Evolutionary conservation across 176 grass and related monocot species (phyloP).

Genomic region (Oryza punctata): DNA sequence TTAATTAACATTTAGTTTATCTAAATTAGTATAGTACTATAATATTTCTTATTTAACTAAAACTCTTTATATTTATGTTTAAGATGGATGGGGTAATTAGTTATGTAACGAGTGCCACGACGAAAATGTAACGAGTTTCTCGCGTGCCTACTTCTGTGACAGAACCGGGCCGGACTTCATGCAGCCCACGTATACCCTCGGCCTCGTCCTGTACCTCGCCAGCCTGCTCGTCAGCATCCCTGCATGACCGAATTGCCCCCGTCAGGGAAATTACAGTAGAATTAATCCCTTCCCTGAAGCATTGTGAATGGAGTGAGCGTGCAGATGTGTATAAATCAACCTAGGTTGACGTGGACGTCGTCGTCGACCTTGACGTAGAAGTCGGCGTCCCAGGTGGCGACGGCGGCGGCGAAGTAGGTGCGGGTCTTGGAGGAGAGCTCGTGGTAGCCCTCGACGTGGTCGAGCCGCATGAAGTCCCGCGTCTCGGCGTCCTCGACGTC

Average conservation of each 20-base stretch:
- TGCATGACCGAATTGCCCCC: neutral
- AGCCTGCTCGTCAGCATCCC: slow-evolving; percentile 59
- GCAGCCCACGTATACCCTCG: slow-evolving; percentile 75
- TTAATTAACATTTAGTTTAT: too few relatives aligned
- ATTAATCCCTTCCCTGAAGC: too few relatives aligned
- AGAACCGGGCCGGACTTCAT: slow-evolving; percentile 87
- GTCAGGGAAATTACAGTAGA: too few relatives aligned
- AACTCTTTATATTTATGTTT: too few relatives aligned
- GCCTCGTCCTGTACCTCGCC: slow-evolving; percentile 44
- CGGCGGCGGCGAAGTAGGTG: slow-evolving; percentile 63
- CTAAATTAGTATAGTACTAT: too few relatives aligned
- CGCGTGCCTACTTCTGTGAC: slow-evolving; percentile 57
- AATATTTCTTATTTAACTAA: too few relatives aligned
- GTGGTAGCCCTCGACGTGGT: slow-evolving; percentile 89
- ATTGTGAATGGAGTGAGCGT: too few relatives aligned
- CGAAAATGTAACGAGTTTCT: neutral
- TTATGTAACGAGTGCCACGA: neutral
- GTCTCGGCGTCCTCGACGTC: slow-evolving; percentile 57
- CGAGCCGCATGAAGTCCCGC: slow-evolving; percentile 68
- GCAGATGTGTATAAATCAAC: too few relatives aligned
- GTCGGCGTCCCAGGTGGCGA: slow-evolving; percentile 69
- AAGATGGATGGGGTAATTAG: too few relatives aligned
- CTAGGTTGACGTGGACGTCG: slow-evolving; percentile 81
- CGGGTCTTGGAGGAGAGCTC: slow-evolving; percentile 76
- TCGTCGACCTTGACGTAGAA: slow-evolving; percentile 92